Conservation (phyloP, 1,284 basidiomycete species). For the Ceratobasidium sp. region DNA sequence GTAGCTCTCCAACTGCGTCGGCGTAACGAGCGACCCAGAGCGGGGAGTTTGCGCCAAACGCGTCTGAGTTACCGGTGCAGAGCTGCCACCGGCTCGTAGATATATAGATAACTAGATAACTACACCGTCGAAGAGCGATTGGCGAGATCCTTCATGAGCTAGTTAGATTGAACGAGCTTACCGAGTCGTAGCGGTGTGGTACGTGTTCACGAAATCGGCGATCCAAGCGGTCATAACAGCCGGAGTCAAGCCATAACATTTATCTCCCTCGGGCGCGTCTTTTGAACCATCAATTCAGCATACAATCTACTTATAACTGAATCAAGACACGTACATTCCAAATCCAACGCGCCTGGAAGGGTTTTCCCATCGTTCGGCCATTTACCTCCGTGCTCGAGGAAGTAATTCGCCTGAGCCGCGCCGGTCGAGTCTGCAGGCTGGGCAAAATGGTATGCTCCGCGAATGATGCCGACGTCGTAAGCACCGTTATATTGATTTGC, state of each 20-base stretch:
- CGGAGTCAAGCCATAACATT: slow-evolving; percentile 67
- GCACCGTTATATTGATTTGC: slow-evolving; percentile 65
- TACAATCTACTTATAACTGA: neutral
- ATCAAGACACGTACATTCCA: slow-evolving; percentile 55
- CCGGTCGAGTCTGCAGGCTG: slow-evolving; percentile 62
- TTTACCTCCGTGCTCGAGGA: slow-evolving; percentile 68
- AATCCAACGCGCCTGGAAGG: slow-evolving; percentile 70
- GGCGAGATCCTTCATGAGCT: neutral
- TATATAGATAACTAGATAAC: slow-evolving; percentile 45
- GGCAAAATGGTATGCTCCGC: slow-evolving; percentile 71
- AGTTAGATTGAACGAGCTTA: slow-evolving; percentile 48
- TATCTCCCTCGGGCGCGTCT: neutral
- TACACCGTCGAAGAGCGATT: neutral
- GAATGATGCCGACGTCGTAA: slow-evolving; percentile 65
- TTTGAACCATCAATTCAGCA: neutral
- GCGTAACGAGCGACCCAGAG: slow-evolving; percentile 69
- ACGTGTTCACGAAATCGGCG: slow-evolving; percentile 68
- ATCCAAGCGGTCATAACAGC: slow-evolving; percentile 71
- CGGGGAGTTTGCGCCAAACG: slow-evolving; percentile 63
- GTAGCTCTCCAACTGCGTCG: slow-evolving; percentile 62
- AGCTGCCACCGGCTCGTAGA: neutral
- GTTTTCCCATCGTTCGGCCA: slow-evolving; percentile 70
- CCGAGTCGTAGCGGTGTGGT: slow-evolving; percentile 60
- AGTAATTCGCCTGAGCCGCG: slow-evolving; percentile 67
- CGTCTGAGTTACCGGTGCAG: slow-evolving; percentile 56